Conservation (phyloP, 768 basidiomycete species). For the Rhizopogon vinicolor region DNA sequence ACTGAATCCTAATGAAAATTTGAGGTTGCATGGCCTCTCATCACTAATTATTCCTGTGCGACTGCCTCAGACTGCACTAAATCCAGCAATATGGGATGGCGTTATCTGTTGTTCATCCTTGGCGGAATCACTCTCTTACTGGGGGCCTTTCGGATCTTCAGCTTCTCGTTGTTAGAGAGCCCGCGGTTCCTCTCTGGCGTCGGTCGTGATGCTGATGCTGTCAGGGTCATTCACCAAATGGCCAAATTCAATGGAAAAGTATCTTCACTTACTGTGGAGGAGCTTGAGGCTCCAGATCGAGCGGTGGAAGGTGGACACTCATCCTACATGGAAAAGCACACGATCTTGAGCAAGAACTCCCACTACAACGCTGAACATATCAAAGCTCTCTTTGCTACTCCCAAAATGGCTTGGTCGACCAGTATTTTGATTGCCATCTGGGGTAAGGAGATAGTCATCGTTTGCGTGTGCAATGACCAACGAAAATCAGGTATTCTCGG, state of each 20-base stretch:
- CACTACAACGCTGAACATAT: slow-evolving; percentile 40
- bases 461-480: background rate
- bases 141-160: slow-evolving; percentile 47
- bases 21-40: slow-evolving; percentile 57
- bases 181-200: slow-evolving; percentile 54
- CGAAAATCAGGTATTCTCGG: slow-evolving; percentile 57
- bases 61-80: slow-evolving; percentile 30
- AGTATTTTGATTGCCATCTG: slow-evolving; percentile 45
- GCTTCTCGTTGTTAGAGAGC: slow-evolving; percentile 50
- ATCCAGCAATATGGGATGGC: slow-evolving; percentile 58
- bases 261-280: slow-evolving; percentile 37
- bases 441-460: slow-evolving; percentile 32
- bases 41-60: slow-evolving; percentile 49
- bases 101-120: slow-evolving; percentile 51
- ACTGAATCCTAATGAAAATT: background rate
- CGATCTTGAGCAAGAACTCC: slow-evolving; percentile 36
- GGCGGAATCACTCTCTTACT: slow-evolving; percentile 49
- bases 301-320: slow-evolving; percentile 1
- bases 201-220: slow-evolving; percentile 48
- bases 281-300: slow-evolving; percentile 33
- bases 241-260: slow-evolving; percentile 46
- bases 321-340: slow-evolving; percentile 11
- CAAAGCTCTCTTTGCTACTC: slow-evolving; percentile 57
- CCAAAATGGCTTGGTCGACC: slow-evolving; percentile 62
- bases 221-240: slow-evolving; percentile 41